Evolutionary conservation across 768 basidiomycete species (phyloP).

Genomic region (Lactarius hengduanensis): DNA sequence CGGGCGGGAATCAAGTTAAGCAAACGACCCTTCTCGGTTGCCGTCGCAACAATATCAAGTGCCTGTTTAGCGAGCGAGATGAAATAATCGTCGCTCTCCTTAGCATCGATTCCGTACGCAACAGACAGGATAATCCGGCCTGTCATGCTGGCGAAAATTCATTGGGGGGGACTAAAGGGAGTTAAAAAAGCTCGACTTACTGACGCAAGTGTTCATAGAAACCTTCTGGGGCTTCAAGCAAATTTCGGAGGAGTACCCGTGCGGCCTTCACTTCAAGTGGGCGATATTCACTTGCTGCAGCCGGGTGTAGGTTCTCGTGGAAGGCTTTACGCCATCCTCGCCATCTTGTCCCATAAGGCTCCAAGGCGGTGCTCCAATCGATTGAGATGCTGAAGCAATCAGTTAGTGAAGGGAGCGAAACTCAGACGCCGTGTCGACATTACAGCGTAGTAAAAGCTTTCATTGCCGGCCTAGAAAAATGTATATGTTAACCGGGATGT

Average conservation of each 20-base stretch:
- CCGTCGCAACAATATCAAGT: constrained; percentile 4
- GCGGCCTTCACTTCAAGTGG: constrained; percentile 25
- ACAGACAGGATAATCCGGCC: constrained; percentile 43
- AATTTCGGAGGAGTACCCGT: constrained; percentile 35
- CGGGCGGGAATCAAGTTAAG: constrained; percentile 44
- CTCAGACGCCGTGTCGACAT: not conserved
- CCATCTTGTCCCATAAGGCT: constrained; percentile 45
- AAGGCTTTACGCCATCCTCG: constrained; percentile 43
- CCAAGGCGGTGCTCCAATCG: constrained; percentile 41
- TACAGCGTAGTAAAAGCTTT: constrained; percentile 10
- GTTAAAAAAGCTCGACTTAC: constrained; percentile 34
- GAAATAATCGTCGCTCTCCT: constrained; percentile 40
- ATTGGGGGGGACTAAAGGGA: not conserved
- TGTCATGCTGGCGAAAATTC: constrained; percentile 36
- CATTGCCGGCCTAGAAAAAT: constrained; percentile 11
- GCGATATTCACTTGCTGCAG: constrained; percentile 31
- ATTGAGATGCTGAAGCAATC: constrained; percentile 41
- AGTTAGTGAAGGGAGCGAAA: not conserved
- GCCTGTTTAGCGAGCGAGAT: constrained; percentile 34
- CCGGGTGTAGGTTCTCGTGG: constrained; percentile 42
- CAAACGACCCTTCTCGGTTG: constrained; percentile 41
- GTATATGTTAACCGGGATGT: not conserved
- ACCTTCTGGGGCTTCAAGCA: constrained; percentile 39
- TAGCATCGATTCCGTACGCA: constrained; percentile 47
- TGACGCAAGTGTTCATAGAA: constrained; percentile 40